Conservation (phyloP, 140 eudicot genomes). For the Stevia rebaudiana region DNA sequence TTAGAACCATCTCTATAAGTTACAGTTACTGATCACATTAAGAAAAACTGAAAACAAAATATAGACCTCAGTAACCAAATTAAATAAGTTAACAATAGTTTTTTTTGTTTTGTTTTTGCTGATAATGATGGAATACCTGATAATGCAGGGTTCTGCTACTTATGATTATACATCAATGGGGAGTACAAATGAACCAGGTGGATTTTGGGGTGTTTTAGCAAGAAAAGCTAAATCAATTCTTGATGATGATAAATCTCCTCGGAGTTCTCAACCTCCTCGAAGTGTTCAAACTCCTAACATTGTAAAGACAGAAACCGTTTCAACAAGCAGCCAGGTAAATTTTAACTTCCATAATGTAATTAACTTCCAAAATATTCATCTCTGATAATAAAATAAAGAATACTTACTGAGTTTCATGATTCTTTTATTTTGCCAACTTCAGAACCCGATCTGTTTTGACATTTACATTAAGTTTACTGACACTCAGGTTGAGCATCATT, state of each 20-base stretch:
- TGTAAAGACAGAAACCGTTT: constrained; percentile 29
- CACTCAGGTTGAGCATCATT: constrained; percentile 32
- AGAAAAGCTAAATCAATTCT: constrained; percentile 79
- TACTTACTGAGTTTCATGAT: neutral
- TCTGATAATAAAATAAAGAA: neutral
- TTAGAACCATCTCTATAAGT: neutral
- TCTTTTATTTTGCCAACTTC: neutral
- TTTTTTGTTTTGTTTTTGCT: constrained; percentile 18
- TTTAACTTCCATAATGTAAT: neutral
- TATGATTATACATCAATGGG: constrained; percentile 53
- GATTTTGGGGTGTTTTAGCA: constrained; percentile 93
- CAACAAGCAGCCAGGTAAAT: constrained; percentile 52
- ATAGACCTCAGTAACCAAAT: neutral
- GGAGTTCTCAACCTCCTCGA: constrained; percentile 16
- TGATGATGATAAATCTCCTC: constrained; percentile 47
- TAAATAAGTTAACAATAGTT: neutral
- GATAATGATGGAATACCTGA: constrained; percentile 20
- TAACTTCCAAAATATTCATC: neutral
- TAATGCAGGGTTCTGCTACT: constrained; percentile 43
- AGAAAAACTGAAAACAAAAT: neutral
- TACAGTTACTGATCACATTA: neutral
- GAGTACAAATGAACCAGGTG: constrained; percentile 56
- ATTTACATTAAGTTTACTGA: constrained; percentile 14
- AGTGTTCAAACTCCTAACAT: constrained; percentile 29
- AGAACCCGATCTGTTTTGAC: neutral